Evolutionary conservation across 148 eudicot genomes (phyloP).

Genomic region (Vaccinium macrocarpon): DNA sequence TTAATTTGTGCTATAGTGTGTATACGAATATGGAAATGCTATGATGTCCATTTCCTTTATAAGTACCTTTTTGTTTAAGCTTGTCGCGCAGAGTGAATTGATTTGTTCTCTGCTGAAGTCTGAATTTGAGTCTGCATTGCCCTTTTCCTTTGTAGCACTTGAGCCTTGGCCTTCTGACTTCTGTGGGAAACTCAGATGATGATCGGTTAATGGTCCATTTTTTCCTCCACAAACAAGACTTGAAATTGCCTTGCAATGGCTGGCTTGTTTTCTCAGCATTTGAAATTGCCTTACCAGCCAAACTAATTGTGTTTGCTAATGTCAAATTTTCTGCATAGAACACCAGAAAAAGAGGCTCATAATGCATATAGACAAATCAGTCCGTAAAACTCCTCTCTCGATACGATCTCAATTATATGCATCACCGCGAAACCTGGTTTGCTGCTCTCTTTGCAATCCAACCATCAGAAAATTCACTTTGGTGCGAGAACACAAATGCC

Average conservation of each 20-base stretch:
- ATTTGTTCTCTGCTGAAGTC: not conserved
- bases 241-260: not conserved
- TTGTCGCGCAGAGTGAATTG: not conserved
- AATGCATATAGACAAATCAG: not conserved
- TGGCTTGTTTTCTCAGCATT: not conserved
- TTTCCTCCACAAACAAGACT: not conserved
- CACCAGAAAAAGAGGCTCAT: not conserved
- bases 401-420: not conserved
- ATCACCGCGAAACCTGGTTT: not conserved
- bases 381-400: not conserved
- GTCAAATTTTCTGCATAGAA: not conserved
- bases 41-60: not conserved
- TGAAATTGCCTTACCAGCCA: not conserved
- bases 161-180: not conserved
- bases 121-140: not conserved
- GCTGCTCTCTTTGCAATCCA: not conserved
- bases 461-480: not conserved
- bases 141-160: not conserved
- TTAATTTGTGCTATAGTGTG: not conserved
- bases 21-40: constrained; percentile 4
- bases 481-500: not conserved
- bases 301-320: not conserved
- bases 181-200: not conserved
- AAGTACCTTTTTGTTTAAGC: not conserved
- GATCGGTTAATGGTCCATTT: not conserved